Evolutionary conservation across 192 early-diverging fungal genomes (phyloP), one percentile per base, ranked within the genome.

Genomic region (Rhizoclosmatium globosum): DNA sequence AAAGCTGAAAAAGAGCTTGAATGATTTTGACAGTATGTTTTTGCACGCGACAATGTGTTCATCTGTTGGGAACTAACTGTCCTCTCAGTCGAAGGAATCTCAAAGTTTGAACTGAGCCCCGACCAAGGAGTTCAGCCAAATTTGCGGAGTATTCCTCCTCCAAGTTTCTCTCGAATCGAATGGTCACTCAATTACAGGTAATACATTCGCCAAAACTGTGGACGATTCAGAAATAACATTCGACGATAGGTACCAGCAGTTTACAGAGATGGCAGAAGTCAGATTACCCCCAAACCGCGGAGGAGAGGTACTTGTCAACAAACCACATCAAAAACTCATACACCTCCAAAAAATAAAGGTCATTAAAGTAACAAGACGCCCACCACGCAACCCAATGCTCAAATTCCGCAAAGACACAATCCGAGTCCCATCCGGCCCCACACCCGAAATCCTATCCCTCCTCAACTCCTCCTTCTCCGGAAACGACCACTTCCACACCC

Each of bases 161-260:
- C 92, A 9, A 42, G 80, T 17, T 92, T 93, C 60, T 85, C 86
- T 11, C 70, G 82, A 43, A 74, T 79, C 3, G 89, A 91, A 62
- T 84, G 83, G 73, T 87, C 91, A 11, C 81, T 76, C 45, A 76
- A 82, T 23, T 93, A 93, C 74, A 81, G 86, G 87, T 92, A 80
- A 53, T 44, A 69, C 45, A 23, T 19, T 47, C 6, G 44, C 68
- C 68, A 47, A 31, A 31, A 31, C 31, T 31, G 71, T 47, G 50
- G 50, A 7, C 11, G 4, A 15, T 44, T 46, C 38, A 15, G 11
- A 21, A 47, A 17, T 39, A 45, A 7, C 68, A 4, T 21, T 7
- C 41, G 15, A 15, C 66, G 15, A 17, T 43, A 71, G 69, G 53
- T 71, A 71, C 50, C 69, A 71, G 38, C 69, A 71, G 38, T 57